Evolutionary conservation across 2,329 filamentous ascomycete genomes (phyloP), one percentile per base, ranked within the genome.

Genomic region (Apiospora rasikravindrae): DNA sequence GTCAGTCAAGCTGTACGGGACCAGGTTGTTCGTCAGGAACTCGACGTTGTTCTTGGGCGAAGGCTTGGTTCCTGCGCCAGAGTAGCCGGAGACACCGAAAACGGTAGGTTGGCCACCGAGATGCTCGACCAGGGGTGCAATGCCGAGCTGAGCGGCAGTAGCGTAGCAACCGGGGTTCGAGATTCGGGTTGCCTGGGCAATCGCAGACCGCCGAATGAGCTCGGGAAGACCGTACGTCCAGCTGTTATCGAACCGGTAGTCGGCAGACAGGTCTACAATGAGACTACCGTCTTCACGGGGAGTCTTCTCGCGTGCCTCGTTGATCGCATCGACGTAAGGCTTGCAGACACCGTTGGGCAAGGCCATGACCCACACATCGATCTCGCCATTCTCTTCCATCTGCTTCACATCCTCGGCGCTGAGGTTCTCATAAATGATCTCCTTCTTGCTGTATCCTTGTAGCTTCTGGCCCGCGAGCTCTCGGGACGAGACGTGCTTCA

Each of bases 291-390:
- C 85, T 72, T 81, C 77, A 13, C 80, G 80, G 22, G 76, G 74
- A 70, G 85, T 81, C 69, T 85, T 85, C 79, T 90, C 88, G 72
- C 90, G 90, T 44, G 88, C 90, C 78, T 92, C 88, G 77, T 95
- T 90, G 70, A 98, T 90, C 10, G 96, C 96, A 75, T 98, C 94
- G 13, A 98, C 93, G 77, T 93, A 99, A 0, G 96, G 95, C 84
- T 95, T 93, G 89, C 94, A 98, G 69, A 98, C 94, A 73, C 94
- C 94, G 80, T 98, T 99, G 64, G 96, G 96, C 42, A 98, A 90
- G 47, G 96, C 96, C 94, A 98, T 96, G 64, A 98, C 94, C 95
- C 95, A 98, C 84, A 94, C 96, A 85, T 98, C 96, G 69, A 98
- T 91, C 78, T 95, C 90, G 69, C 93, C 93, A 44, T 92, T 90